Evolutionary conservation across 768 basidiomycete genomes (phyloP).

Genomic region (Pleurotus tuber-regium): DNA sequence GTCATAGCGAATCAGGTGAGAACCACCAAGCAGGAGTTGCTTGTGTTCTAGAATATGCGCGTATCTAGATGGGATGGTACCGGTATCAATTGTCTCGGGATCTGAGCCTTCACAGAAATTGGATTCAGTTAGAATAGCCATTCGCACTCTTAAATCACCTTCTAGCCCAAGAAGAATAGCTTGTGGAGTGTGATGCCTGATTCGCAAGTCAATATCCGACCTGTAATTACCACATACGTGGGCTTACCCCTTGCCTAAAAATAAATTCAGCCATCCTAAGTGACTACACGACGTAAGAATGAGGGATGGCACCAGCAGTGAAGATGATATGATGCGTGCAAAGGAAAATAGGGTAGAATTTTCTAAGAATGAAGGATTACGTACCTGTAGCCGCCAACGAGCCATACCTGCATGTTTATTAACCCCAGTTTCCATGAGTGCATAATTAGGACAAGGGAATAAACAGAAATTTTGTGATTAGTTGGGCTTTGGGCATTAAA

Average conservation of each 20-base stretch:
- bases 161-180: slow-evolving; percentile 82
- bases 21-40: slow-evolving; percentile 66
- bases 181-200: slow-evolving; percentile 83
- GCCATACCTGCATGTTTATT: slow-evolving; percentile 75
- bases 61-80: slow-evolving; percentile 78
- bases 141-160: slow-evolving; percentile 35
- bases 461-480: background rate
- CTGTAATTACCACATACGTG: slow-evolving; percentile 6
- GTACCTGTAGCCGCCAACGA: slow-evolving; percentile 89
- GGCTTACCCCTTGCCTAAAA: slow-evolving; percentile 71
- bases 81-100: slow-evolving; percentile 90
- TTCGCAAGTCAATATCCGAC: slow-evolving; percentile 1
- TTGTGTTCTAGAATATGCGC: slow-evolving; percentile 63
- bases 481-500: background rate
- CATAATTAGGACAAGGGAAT: slow-evolving; percentile 1
- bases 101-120: slow-evolving; percentile 57
- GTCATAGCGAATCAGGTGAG: slow-evolving; percentile 78
- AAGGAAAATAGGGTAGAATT: too few species aligned
- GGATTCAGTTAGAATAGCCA: background rate
- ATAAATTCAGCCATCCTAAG: too few species aligned
- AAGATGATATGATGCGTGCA: too few species aligned
- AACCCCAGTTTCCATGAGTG: too few species aligned
- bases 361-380: too few species aligned
- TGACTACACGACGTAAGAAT: too few species aligned
- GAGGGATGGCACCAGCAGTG: too few species aligned